Evolutionary conservation across 2,329 filamentous ascomycete genomes (phyloP), one percentile per base, ranked within the genome.

Genomic region (Neurospora sp.): DNA sequence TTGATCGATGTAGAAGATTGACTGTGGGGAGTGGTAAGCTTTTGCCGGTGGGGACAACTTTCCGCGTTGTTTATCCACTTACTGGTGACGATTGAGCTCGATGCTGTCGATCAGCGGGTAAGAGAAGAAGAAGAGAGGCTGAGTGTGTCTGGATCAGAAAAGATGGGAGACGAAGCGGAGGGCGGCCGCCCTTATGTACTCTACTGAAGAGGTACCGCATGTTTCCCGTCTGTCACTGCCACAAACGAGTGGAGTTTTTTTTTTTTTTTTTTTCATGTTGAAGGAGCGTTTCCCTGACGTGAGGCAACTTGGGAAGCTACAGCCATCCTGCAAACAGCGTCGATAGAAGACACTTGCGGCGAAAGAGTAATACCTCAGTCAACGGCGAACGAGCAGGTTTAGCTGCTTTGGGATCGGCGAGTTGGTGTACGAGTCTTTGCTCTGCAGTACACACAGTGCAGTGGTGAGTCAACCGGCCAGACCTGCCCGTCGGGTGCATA

Each of bases 171-270:
- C 28, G 28, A 62, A n/a, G 28, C 52, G 23, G 52, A 62, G 52
- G 52, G 52, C 15, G 28, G 66, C 66, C 66, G 37, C 39, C 37
- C 43, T 52, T 62, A 17, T 65, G 40, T 68, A 68, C 67, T 62
- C 33, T 41, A 40, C 10, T 36, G 23, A 68, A 36, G 68, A 62
- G 52, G 52, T 10, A 62, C 23, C 52, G 52, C 33, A 68, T 37
- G 40, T 62, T 28, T 57, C 33, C 41, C 37, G n/a, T 62, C 43
- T 62, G 66, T 68, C 39, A 71, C 70, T 69, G 71, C 52, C 52
- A 62, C 52, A 62, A 62, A 62, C 23, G 23, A 33, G 6, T 46
- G 41, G 1, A 33, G 23, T 17, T 8, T 33, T 23, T 23, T 12
- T 23, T 57, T 33, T 28, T 28, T 28, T n/a, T n/a, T n/a, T n/a